Percentiles rank a stretch among this genome's conserved stretches.
phyloP scores from a whole-genome alignment of 371 early-diverging fungal species.

The Circinella minor region DNA sequence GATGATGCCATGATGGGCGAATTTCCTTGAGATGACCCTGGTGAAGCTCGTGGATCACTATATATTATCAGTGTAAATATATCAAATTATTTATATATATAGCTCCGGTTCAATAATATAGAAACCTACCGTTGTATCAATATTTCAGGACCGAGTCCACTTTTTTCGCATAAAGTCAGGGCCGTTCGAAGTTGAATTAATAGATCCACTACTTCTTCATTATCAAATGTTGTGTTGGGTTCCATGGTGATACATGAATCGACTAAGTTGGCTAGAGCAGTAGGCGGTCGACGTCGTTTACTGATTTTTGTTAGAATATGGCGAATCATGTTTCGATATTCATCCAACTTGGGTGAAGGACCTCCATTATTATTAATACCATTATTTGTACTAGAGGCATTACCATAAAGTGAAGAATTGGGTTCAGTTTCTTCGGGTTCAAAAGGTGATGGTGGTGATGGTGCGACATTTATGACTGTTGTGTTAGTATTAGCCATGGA shows the following conservation, averaged over 20 bases:
- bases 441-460: neutral
- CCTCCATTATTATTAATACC: neutral
- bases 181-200: constrained; percentile 48
- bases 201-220: constrained; percentile 50
- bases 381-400: constrained; percentile 3
- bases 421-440: neutral
- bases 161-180: constrained; percentile 33
- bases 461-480: constrained; percentile 3
- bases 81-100: too few relatives aligned
- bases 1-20: constrained; percentile 7
- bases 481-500: neutral
- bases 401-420: neutral
- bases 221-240: constrained; percentile 35
- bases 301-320: constrained; percentile 40
- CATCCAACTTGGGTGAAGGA: constrained; percentile 44
- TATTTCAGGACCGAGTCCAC: constrained; percentile 33
- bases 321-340: constrained; percentile 46
- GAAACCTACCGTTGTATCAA: neutral
- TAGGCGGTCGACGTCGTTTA: constrained; percentile 49
- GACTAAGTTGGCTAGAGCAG: constrained; percentile 30
- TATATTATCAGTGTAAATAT: neutral
- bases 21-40: neutral
- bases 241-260: constrained; percentile 25
- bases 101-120: too few relatives aligned
- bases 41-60: constrained; percentile 4